These are phyloP conservation scores for Trichosanthes truncata DNA, from an alignment of 306 rosid genomes.

Conservation along the genomic window DNA sequence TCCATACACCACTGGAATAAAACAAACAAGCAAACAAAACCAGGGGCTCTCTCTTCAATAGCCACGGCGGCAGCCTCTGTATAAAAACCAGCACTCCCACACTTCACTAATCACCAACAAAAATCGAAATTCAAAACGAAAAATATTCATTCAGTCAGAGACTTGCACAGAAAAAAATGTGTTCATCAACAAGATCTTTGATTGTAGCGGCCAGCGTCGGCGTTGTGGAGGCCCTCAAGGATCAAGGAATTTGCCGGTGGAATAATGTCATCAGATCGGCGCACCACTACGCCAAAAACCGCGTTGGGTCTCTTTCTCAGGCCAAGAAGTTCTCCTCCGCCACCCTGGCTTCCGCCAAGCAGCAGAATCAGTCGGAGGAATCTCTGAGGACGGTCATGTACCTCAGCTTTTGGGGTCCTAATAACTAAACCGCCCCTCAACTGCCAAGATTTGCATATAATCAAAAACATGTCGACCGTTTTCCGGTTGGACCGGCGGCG, in stretches of 20 bases:
- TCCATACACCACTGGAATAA: too few relatives aligned
- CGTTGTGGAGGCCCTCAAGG: constrained; percentile 26
- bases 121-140: background rate
- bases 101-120: background rate
- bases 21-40: background rate
- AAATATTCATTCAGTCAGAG: background rate
- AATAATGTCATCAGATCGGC: constrained; percentile 11
- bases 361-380: constrained; percentile 11
- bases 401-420: constrained; percentile 36
- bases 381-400: constrained; percentile 27
- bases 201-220: constrained; percentile 26
- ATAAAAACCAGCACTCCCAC: background rate
- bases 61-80: background rate
- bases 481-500: background rate
- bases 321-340: constrained; percentile 13
- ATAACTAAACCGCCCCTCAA: background rate
- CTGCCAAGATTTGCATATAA: too few relatives aligned
- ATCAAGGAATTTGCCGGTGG: constrained; percentile 30
- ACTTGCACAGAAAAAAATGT: background rate
- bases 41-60: background rate
- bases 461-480: too few relatives aligned
- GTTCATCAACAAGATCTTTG: constrained; percentile 14
- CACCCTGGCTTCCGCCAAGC: background rate
- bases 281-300: constrained; percentile 15
- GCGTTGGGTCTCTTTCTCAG: constrained; percentile 15